Percentiles rank a stretch among this genome's conserved stretches.
phyloP scores from a whole-genome alignment of 2,329 filamentous ascomycete species.

The Neopestalotiopsis clavispora region DNA sequence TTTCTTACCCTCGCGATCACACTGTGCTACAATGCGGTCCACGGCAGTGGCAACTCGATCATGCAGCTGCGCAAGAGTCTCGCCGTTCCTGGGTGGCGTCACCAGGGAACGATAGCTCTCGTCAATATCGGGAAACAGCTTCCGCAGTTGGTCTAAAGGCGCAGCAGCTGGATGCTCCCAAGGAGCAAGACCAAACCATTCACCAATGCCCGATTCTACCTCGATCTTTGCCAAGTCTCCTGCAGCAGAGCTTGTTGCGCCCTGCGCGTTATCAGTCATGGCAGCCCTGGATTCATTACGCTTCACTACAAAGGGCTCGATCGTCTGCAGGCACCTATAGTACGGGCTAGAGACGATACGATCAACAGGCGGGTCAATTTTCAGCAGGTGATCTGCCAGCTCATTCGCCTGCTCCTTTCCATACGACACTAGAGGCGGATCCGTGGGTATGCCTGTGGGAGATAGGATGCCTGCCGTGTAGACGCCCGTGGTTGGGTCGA shows the following conservation, averaged over 20 bases:
- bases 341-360: conserved; percentile 82
- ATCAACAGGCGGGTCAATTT: conserved; percentile 70
- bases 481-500: conserved; percentile 78
- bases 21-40: conserved; percentile 70
- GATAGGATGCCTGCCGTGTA: conserved; percentile 77
- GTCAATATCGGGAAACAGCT: conserved; percentile 70
- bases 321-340: conserved; percentile 86
- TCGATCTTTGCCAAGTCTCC: conserved; percentile 46
- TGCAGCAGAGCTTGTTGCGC: background rate
- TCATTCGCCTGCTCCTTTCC: conserved; percentile 84
- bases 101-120: conserved; percentile 65
- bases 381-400: conserved; percentile 69
- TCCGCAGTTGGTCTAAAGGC: conserved; percentile 62
- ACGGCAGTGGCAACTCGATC: conserved; percentile 76
- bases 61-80: conserved; percentile 81
- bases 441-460: conserved; percentile 86
- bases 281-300: conserved; percentile 25
- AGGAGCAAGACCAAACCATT: conserved; percentile 89
- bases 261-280: background rate
- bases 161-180: conserved; percentile 87
- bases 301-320: conserved; percentile 69
- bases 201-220: conserved; percentile 67
- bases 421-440: conserved; percentile 85
- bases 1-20: conserved; percentile 72
- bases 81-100: conserved; percentile 73